Evolutionary conservation across 2,329 filamentous ascomycete species (phyloP), one percentile per base, ranked within the genome.

Genomic region (Ustulina deusta): DNA sequence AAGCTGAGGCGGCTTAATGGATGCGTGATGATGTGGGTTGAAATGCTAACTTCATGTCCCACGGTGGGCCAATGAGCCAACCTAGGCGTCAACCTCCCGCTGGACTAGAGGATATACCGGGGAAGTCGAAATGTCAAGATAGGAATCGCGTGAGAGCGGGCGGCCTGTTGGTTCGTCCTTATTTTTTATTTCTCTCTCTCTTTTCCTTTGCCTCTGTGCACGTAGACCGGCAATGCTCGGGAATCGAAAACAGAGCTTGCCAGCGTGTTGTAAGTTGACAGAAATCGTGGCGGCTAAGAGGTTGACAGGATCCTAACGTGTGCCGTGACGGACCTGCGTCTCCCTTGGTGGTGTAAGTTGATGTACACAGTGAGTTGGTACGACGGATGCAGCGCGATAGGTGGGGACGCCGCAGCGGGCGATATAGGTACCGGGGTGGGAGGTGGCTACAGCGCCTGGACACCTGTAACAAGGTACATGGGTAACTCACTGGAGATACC

Each of bases 11-110:
- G 70, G 66, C 69, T 74, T 65, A 63, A 70, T 60, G 57, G 66
- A 66, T 56, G 60, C 64, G 65, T 65, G 56, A 68, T 67, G 65
- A 67, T 65, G 65, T 56, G 63, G 54, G 64, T 64, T 63, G 60
- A 65, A 57, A 72, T 72, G 63, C 73, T 73, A 74, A 71, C 71
- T 63, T 74, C 74, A 75, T 75, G 69, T 74, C 74, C 60, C 29
- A 25, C 34, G 60, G 62, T 65, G 63, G 66, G 64, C 65, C 67
- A 65, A 65, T 70, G 52, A 42, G 56, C 59, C 38, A 59, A 57
- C 49, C 34, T 66, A 52, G 58, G 59, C 65, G 68, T 70, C 65
- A 60, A 62, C 46, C 52, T 68, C 58, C 42, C 64, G 62, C 69
- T 66, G 63, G 51, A 62, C 69, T 70, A 68, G 55, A 62, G 59